Base-by-base conservation (phyloP, 345 rosid genomes). In the Geranium rotundifolium region DNA sequence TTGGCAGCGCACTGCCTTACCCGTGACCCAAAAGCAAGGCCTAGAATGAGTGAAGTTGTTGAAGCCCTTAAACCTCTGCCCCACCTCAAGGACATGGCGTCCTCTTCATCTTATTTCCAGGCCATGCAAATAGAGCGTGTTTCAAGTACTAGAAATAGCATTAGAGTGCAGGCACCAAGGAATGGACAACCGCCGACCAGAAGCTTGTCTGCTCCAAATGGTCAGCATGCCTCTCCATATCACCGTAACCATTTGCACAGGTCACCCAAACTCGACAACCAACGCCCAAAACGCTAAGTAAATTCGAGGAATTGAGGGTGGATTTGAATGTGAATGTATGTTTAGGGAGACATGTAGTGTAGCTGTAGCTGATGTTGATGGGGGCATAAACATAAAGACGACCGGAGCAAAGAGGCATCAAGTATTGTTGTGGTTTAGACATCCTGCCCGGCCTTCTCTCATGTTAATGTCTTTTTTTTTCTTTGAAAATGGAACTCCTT, bases 11-110 rank as follows among this genome's bases (percentile, higher is more conserved):
- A 70, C 23, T 74, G 78, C 68, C 78, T 74, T 30, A 70, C 65
- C 71, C 78, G 74, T 29, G 74, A 74, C 39, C 75, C 78, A 9
- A 74, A 70, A 67, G 66, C 66, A 58, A 70, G 78, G 41, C 78
- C 78, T 1, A 61, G 59, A 56, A 74, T 74, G 78, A 70, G 74
- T 56, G 74, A 74, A 59, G 74, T 74, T 41, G 78, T 74, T 27
- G 71, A 67, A 23, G 49, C 68, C 12, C 46, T 74, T 29, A 70
- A 74, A 54, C 74, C 78, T 4, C 62, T 74, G 52, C 52, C 15
- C 52, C 14, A 46, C 16, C 52, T 46, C 14, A 46, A 46, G 52
- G 52, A 46, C 52, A 46, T 46, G 52, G 52, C 52, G 1, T 46
- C 15, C 15, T 9, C 52, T 46, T 46, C 52, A 12, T 46, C 52